Percentiles rank a stretch among this genome's conserved stretches.
These are phyloP conservation scores for Ormosia semicastrata DNA, from an alignment of 306 rosid genomes.

Conservation along the genomic window DNA sequence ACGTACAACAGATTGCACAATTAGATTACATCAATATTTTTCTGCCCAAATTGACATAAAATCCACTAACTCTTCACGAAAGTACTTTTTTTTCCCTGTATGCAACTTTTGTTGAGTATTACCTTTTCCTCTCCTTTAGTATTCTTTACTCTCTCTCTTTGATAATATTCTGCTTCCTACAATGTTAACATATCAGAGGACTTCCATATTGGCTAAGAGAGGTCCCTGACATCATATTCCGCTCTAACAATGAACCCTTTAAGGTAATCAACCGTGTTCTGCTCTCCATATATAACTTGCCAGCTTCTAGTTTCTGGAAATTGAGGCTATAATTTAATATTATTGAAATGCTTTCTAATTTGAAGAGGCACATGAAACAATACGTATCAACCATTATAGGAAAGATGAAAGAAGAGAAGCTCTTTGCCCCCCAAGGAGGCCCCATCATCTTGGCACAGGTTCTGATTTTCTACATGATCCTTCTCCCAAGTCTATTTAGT, in stretches of 20 bases:
- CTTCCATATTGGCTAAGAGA: constrained; percentile 98
- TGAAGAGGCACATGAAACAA: constrained; percentile 65
- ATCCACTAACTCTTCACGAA: too few relatives aligned
- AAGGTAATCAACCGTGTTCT: constrained; percentile 53
- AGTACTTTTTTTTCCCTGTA: too few relatives aligned
- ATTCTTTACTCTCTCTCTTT: background rate
- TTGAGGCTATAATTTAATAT: background rate
- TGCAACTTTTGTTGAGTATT: too few relatives aligned
- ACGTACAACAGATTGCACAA: background rate
- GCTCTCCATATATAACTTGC: background rate
- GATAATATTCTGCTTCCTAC: background rate
- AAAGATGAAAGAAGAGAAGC: constrained; percentile 52
- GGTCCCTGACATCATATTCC: constrained; percentile 69
- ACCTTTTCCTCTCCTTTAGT: background rate
- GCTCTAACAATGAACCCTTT: constrained; percentile 66
- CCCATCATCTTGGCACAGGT: constrained; percentile 96
- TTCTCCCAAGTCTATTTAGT: background rate
- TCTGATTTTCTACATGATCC: constrained; percentile 8
- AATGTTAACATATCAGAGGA: constrained; percentile 56
- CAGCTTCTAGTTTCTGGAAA: background rate
- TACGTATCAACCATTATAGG: constrained; percentile 44
- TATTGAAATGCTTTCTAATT: background rate
- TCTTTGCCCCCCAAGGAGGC: constrained; percentile 86
- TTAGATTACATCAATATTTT: background rate
- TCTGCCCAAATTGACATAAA: too few relatives aligned